Evolutionary conservation across 306 rosid genomes (phyloP).

Genomic region (Aeschynomene evenia): DNA sequence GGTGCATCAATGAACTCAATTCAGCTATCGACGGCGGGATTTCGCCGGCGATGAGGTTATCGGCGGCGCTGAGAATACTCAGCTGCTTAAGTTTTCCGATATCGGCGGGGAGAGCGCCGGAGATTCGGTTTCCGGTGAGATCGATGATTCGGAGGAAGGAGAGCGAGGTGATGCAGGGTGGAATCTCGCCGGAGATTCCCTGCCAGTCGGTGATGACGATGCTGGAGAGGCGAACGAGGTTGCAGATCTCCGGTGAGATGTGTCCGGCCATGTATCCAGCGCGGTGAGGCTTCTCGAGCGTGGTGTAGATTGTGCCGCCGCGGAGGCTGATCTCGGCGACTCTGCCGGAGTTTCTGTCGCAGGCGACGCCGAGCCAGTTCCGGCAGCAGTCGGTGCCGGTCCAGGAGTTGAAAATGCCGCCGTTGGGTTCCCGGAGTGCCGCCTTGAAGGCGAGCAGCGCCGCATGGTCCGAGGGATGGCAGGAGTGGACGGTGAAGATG

Average conservation of each 20-base stretch:
- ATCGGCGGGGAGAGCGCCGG: constrained; percentile 55
- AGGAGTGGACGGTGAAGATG: constrained; percentile 38
- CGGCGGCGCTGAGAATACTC: constrained; percentile 55
- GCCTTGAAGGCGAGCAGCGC: constrained; percentile 65
- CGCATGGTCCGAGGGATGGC: constrained; percentile 62
- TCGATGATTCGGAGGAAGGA: constrained; percentile 74
- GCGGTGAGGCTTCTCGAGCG: constrained; percentile 50
- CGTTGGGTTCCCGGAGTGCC: constrained; percentile 50
- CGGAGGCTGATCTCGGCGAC: constrained; percentile 86
- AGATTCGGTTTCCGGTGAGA: constrained; percentile 61
- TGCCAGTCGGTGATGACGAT: constrained; percentile 80
- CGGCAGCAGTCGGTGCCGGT: constrained; percentile 73
- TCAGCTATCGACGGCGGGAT: constrained; percentile 54
- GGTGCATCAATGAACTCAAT: constrained; percentile 52
- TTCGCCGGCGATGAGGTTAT: constrained; percentile 54
- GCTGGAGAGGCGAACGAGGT: constrained; percentile 57
- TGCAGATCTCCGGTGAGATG: constrained; percentile 67
- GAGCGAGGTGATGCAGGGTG: constrained; percentile 53
- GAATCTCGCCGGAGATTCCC: constrained; percentile 76
- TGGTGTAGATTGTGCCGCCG: constrained; percentile 62
- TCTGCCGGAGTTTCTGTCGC: constrained; percentile 49
- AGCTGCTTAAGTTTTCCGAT: constrained; percentile 57
- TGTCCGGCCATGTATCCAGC: constrained; percentile 67
- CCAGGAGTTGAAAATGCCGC: constrained; percentile 72
- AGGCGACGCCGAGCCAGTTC: constrained; percentile 72